These are phyloP conservation scores for Diospyros lotus DNA, from an alignment of 148 eudicot genomes.

Conservation along the genomic window DNA sequence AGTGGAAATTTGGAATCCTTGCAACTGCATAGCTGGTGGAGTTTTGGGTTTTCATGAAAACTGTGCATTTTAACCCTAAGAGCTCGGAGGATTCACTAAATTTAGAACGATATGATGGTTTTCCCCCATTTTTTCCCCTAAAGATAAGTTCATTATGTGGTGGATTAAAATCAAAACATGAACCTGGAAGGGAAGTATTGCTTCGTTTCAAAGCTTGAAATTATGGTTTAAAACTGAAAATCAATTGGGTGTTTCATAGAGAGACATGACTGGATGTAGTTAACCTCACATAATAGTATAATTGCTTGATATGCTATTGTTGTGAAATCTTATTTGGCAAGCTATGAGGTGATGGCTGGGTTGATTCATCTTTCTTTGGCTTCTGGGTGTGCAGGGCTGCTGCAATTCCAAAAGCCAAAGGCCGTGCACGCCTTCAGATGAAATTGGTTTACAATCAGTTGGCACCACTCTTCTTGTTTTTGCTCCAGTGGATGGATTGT, in stretches of 20 bases:
- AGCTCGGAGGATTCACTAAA: background rate
- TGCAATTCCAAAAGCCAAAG: conserved; percentile 67
- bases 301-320: background rate
- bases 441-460: conserved; percentile 57
- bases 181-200: background rate
- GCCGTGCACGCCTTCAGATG: conserved; percentile 60
- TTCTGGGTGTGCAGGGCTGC: conserved; percentile 44
- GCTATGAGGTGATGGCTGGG: background rate
- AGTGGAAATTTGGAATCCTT: background rate
- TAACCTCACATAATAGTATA: background rate
- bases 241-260: background rate
- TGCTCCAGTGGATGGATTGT: conserved; percentile 71
- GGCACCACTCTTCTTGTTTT: conserved; percentile 50
- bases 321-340: background rate
- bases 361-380: background rate
- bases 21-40: background rate
- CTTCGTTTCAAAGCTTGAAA: background rate
- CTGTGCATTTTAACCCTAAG: background rate
- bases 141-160: background rate
- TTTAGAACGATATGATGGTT: background rate
- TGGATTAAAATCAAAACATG: background rate
- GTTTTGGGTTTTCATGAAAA: background rate
- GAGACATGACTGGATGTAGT: too few species aligned
- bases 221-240: background rate
- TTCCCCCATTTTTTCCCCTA: background rate